Base-by-base conservation (phyloP, 495 filamentous ascomycete species). In the Penicillium salamii region DNA sequence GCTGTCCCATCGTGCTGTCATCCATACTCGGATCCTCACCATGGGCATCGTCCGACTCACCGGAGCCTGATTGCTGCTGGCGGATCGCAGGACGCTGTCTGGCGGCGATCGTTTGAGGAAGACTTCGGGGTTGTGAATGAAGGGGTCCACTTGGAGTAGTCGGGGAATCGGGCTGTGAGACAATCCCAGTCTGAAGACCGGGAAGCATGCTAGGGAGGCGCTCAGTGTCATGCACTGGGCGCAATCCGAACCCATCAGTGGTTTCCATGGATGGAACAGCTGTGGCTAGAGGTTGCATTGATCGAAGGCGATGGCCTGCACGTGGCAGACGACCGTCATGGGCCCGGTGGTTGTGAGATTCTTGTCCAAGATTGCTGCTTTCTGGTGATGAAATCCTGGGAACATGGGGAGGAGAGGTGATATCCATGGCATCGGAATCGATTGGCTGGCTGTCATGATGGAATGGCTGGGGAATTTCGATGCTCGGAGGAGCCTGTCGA, bases 151-250 rank as follows among this genome's bases (percentile, higher is more conserved):
- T 79, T 8, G 92, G 93, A 1, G 93, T 98, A 9, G 91, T 96
- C 1, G 93, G 93, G 8, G 92, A 96, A 45, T 90, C 88, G 1
- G 93, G 93, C 59, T 96, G 93, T 7, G 93, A 96, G 19, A 83
- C 79, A 42, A 90, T 72, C 17, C 85, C 84, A 2, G 81, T 76
- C 39, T 88, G 82, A 39, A 88, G 68, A 7, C 84, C 80, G 2
- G 90, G 85, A 24, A 89, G 69, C 82, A 95, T 93, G 47, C 88
- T 92, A 11, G 87, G 87, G 14, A 97, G 78, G 41, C 92, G 84
- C 57, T 97, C 92, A 31, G 79, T 77, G 62, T 96, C 91, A 47
- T 91, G 87, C 24, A 96, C 85, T 13, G 89, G 89, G 15, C 90
- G 81, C 40, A 90, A 62, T 50, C 82, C 79, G 64, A 95, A 91